These are phyloP conservation scores for Ampelomyces quisqualis DNA, from an alignment of 2,329 filamentous ascomycete genomes.

Conservation along the genomic window DNA sequence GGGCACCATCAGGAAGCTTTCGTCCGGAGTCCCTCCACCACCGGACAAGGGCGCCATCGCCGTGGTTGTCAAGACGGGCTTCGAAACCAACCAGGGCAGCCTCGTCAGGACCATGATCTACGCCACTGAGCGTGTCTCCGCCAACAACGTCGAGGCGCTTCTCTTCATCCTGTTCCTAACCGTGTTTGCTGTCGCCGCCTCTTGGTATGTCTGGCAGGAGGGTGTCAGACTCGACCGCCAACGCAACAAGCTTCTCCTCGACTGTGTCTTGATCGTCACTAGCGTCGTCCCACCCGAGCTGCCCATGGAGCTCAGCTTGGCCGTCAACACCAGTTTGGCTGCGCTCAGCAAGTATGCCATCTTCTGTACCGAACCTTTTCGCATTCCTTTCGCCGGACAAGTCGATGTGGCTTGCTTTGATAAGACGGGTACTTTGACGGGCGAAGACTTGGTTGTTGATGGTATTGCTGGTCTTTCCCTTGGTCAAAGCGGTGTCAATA, in stretches of 20 bases:
- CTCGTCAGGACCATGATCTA: conserved; percentile 99
- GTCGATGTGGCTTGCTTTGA: conserved; percentile 98
- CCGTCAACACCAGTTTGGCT: conserved; percentile 95
- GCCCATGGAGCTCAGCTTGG: conserved; percentile 95
- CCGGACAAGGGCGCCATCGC: conserved; percentile 94
- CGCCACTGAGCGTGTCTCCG: conserved; percentile 97
- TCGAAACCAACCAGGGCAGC: conserved; percentile 97
- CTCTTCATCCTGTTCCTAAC: conserved; percentile 96
- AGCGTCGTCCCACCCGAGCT: conserved; percentile 98
- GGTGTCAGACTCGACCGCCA: conserved; percentile 93
- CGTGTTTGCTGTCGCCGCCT: conserved; percentile 93
- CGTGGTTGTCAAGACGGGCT: conserved; percentile 94
- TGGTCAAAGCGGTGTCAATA: conserved; percentile 64
- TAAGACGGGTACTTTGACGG: conserved; percentile 95
- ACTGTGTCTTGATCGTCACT: conserved; percentile 96
- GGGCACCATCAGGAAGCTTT: conserved; percentile 62
- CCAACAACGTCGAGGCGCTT: conserved; percentile 94
- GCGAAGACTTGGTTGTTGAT: conserved; percentile 94
- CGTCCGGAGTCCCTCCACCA: conserved; percentile 76
- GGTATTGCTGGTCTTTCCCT: conserved; percentile 88
- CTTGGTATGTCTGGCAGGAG: conserved; percentile 99
- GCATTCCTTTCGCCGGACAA: conserved; percentile 92
- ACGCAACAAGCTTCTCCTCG: conserved; percentile 92
- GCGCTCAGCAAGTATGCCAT: conserved; percentile 94
- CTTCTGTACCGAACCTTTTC: conserved; percentile 98